Base-by-base conservation (phyloP, 176 grass and related monocot genomes). In the Poa annua region DNA sequence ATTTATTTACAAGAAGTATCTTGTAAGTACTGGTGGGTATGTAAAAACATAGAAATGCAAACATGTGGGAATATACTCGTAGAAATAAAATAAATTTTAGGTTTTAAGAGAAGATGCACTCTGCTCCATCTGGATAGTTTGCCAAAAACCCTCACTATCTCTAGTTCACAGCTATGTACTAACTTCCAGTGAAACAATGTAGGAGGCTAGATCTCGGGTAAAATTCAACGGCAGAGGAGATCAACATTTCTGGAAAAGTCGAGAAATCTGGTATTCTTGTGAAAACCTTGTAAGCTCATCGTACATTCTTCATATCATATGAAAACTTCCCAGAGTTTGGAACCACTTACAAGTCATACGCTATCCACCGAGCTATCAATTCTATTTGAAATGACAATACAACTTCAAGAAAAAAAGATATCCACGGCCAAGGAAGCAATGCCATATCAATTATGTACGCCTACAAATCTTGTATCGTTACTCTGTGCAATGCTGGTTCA, bases 351-450 rank as follows among this genome's bases (percentile, higher is more conserved):
- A 79, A 66, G 19, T 55, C 22, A 9, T 73, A 34, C 33, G 26
- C 0, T 19, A 44, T 71, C 3, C 41, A 45, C 5, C 14, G 8
- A n/a, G n/a, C 15, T 20, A 32, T 49, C 50, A n/a, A 48, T 32
- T 60, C 26, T 50, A 71, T 62, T 61, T 4, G 4, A 52, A 19
- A 32, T 7, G 11, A 38, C 25, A n/a, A 25, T 7, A 77, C 22
- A 77, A 32, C 14, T 25, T 17, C 39, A 33, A 67, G 4, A 68
- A 68, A 57, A 11, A 69, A 57, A 11, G 6, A 20, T 22, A 14
- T 44, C 33, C 84, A 73, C 10, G 24, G 25, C 36, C 33, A 32
- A 72, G 47, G 12, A 84, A 82, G n/a, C 69, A 29, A 11, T 59
- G 16, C 22, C 11, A 41, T 8, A 32, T 33, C 34, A 78, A 20